These are phyloP conservation scores for Wallemia ichthyophaga DNA, from an alignment of 1,284 basidiomycete species.

Conservation along the genomic window DNA sequence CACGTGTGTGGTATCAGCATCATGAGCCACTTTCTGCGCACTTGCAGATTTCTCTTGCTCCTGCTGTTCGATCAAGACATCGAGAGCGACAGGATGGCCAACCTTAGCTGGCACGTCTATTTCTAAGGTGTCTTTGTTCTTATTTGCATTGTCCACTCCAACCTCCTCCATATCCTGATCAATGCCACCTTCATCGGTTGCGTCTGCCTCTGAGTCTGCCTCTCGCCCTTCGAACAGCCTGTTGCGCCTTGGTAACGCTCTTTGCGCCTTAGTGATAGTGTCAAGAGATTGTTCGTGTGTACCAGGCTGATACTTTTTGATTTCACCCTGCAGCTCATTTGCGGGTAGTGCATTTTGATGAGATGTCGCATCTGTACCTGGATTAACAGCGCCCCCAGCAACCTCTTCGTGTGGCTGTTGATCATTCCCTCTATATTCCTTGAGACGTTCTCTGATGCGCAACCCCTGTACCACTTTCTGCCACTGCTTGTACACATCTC, in stretches of 20 bases:
- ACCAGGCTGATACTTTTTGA: neutral
- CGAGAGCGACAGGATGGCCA: neutral
- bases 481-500: constrained; percentile 67
- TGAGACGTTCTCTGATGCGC: constrained; percentile 48
- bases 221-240: neutral
- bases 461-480: constrained; percentile 58
- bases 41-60: neutral
- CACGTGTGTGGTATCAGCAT: neutral
- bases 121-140: neutral
- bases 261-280: neutral
- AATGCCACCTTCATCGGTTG: neutral
- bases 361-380: too few relatives aligned
- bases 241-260: neutral
- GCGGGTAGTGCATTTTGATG: too few relatives aligned
- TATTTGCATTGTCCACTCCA: neutral
- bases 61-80: neutral
- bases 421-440: constrained; percentile 22
- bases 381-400: neutral
- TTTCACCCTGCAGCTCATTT: neutral
- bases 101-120: neutral
- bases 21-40: neutral
- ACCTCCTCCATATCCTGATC: neutral
- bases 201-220: too few relatives aligned
- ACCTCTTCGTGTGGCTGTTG: neutral
- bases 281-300: neutral